These are phyloP conservation scores for Candida vaughaniae DNA, from an alignment of 805 yeast genomes.

Conservation along the genomic window DNA sequence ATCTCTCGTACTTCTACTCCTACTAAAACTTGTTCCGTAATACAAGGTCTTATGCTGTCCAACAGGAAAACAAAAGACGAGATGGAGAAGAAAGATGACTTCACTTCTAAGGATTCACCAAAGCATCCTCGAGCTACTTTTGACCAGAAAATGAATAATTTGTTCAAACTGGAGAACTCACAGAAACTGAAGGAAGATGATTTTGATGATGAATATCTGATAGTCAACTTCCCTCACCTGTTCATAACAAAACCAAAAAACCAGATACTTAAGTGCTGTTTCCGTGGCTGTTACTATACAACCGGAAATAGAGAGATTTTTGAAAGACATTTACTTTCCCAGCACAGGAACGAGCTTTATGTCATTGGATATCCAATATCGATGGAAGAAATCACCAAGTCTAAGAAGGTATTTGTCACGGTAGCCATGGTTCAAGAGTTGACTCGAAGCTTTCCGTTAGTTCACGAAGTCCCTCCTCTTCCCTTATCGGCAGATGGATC, in stretches of 20 bases:
- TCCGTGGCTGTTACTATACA: conserved; percentile 24
- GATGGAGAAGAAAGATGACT: background rate
- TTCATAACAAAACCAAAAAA: conserved; percentile 1
- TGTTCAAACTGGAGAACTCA: background rate
- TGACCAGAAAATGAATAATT: no score
- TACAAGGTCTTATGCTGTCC: no score
- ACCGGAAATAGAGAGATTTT: conserved; percentile 27
- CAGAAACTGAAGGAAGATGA: conserved; percentile 4
- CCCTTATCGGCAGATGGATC: conserved; percentile 20
- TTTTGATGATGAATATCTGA: conserved; percentile 27
- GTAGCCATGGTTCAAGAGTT: conserved; percentile 9
- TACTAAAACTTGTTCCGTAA: background rate
- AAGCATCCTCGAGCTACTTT: background rate
- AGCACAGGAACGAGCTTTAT: conserved; percentile 18
- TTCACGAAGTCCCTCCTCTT: conserved; percentile 21
- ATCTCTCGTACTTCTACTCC: background rate
- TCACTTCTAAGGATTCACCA: background rate
- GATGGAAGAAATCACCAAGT: conserved; percentile 6
- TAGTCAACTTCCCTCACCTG: conserved; percentile 16
- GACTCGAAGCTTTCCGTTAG: conserved; percentile 21
- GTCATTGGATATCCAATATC: conserved; percentile 27
- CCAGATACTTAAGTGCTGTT: conserved; percentile 23
- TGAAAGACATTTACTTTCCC: conserved; percentile 23
- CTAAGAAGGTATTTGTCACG: conserved; percentile 1
- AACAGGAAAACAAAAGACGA: background rate